Conservation (phyloP, 495 filamentous ascomycete genomes). For the Penicillium odoratum region DNA sequence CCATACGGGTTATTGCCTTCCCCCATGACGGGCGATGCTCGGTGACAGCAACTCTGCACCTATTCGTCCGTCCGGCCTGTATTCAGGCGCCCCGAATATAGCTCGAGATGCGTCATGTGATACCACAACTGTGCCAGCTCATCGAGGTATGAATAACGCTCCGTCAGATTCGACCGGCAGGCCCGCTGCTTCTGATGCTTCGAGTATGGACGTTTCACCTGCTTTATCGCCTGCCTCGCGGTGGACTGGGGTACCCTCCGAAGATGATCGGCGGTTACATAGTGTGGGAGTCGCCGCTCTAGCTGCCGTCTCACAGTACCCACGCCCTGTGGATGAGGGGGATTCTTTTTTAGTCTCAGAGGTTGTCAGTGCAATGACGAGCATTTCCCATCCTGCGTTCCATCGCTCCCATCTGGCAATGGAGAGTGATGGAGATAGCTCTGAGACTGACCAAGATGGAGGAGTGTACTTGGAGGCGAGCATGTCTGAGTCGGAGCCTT, state of each 20-base stretch:
- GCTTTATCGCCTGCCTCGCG: constrained; percentile 1
- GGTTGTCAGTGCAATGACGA: constrained; percentile 34
- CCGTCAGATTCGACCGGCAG: constrained; percentile 11
- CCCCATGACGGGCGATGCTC: constrained; percentile 28
- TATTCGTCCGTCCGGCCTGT: constrained; percentile 12
- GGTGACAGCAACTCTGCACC: constrained; percentile 17
- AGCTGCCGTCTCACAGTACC: constrained; percentile 37
- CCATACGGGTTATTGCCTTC: constrained; percentile 5
- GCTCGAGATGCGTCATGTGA: constrained; percentile 30
- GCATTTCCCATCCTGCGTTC: constrained; percentile 3
- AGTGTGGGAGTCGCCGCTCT: constrained; percentile 35
- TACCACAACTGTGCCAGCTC: constrained; percentile 13
- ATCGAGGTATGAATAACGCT: constrained; percentile 24
- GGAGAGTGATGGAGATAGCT: constrained; percentile 1
- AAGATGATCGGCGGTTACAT: constrained; percentile 24
- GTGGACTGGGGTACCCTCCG: constrained; percentile 15
- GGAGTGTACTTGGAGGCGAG: constrained; percentile 6
- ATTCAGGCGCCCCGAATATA: constrained; percentile 8
- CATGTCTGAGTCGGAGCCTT: constrained; percentile 19
- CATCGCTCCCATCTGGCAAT: constrained; percentile 6
- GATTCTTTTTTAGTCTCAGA: constrained; percentile 25
- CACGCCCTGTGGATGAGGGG: constrained; percentile 21
- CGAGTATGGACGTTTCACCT: constrained; percentile 8
- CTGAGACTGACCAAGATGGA: not conserved
- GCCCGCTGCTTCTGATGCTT: constrained; percentile 8